Evolutionary conservation across 768 basidiomycete species (phyloP).

Genomic region (Mycena vulgaris): DNA sequence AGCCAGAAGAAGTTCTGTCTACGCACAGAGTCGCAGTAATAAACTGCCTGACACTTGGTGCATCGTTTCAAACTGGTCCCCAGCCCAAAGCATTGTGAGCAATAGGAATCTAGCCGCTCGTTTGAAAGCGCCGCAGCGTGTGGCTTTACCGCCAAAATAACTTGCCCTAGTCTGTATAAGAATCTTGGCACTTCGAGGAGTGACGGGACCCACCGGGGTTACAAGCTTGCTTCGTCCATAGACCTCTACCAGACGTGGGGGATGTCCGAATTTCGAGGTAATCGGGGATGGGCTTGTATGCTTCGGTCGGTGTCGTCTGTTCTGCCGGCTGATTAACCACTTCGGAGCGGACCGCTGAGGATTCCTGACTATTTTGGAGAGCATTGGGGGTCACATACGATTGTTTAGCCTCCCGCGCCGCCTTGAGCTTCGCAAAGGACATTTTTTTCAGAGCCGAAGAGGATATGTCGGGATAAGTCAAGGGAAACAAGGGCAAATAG

Average conservation of each 20-base stretch:
- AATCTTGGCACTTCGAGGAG: background rate
- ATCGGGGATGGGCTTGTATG: slow-evolving; percentile 56
- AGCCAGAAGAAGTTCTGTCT: slow-evolving; percentile 5
- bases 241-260: slow-evolving; percentile 58
- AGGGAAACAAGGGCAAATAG: no score
- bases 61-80: slow-evolving; percentile 75
- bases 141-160: slow-evolving; percentile 71
- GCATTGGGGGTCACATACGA: slow-evolving; percentile 50
- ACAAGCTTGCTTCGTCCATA: slow-evolving; percentile 57
- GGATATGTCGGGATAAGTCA: no score
- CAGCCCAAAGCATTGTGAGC: slow-evolving; percentile 75
- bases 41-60: slow-evolving; percentile 75
- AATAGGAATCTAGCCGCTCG: slow-evolving; percentile 70
- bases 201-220: slow-evolving; percentile 53
- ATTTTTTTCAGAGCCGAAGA: slow-evolving; percentile 38
- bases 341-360: slow-evolving; percentile 42
- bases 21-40: slow-evolving; percentile 84
- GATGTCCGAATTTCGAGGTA: slow-evolving; percentile 57
- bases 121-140: slow-evolving; percentile 78
- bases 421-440: slow-evolving; percentile 57
- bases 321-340: slow-evolving; percentile 53
- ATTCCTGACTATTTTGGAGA: slow-evolving; percentile 28
- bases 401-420: slow-evolving; percentile 45
- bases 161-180: slow-evolving; percentile 62
- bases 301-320: slow-evolving; percentile 36